These are phyloP conservation scores for Scedosporium apiospermum DNA, from an alignment of 2,329 filamentous ascomycete genomes.

Conservation along the genomic window DNA sequence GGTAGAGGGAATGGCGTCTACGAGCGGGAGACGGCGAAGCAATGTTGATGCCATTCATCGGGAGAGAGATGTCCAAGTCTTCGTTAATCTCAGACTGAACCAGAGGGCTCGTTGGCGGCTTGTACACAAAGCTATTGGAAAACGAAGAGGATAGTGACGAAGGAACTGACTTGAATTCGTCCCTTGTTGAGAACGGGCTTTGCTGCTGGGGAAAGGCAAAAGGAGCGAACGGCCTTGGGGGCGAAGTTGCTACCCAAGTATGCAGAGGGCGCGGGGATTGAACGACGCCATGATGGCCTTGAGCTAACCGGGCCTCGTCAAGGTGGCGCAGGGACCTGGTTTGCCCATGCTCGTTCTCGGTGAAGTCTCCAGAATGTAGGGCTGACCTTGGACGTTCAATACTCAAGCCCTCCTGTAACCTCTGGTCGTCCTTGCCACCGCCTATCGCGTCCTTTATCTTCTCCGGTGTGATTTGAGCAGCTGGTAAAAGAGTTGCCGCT, in stretches of 20 bases:
- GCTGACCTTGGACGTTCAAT: slow-evolving; percentile 79
- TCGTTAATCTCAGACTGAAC: slow-evolving; percentile 83
- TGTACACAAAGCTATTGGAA: slow-evolving; percentile 72
- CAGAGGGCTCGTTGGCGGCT: slow-evolving; percentile 84
- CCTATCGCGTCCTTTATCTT: slow-evolving; percentile 20
- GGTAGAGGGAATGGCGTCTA: slow-evolving; percentile 2
- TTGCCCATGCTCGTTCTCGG: slow-evolving; percentile 14
- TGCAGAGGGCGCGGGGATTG: slow-evolving; percentile 7
- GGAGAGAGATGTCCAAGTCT: slow-evolving; percentile 32
- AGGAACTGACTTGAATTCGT: slow-evolving; percentile 33
- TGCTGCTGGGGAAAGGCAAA: slow-evolving; percentile 32
- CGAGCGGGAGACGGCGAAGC: neutral
- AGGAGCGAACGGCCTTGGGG: slow-evolving; percentile 39
- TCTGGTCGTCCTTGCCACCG: slow-evolving; percentile 23
- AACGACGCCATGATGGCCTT: neutral
- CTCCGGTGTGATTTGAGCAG: slow-evolving; percentile 39
- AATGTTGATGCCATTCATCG: slow-evolving; percentile 3
- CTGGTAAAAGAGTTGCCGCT: slow-evolving; percentile 19
- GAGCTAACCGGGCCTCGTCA: neutral
- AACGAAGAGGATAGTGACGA: slow-evolving; percentile 63
- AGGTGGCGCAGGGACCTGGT: neutral
- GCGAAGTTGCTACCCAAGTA: slow-evolving; percentile 46
- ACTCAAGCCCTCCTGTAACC: slow-evolving; percentile 44
- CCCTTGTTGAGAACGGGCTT: slow-evolving; percentile 15
- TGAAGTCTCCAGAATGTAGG: slow-evolving; percentile 59